Conservation (phyloP, 805 yeast genomes). For the Saccharomyces paradoxus region DNA sequence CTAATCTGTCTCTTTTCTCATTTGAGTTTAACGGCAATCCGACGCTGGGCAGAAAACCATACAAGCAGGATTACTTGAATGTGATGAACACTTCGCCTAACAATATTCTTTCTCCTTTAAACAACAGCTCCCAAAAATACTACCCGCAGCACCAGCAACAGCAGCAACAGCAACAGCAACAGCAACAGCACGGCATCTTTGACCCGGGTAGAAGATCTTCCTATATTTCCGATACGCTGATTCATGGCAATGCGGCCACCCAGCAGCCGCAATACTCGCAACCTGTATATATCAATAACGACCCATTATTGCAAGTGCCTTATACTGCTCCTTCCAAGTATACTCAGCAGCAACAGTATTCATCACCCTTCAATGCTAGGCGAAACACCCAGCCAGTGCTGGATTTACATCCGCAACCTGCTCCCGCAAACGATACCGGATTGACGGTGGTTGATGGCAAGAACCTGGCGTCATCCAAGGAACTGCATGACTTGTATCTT, state of each 20-base stretch:
- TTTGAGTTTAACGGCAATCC: neutral
- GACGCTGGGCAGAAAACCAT: neutral
- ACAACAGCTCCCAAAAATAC: neutral
- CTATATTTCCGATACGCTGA: constrained; percentile 59
- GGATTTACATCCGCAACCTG: neutral
- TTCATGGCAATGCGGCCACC: constrained; percentile 23
- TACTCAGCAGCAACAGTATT: neutral
- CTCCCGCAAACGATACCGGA: constrained; percentile 43
- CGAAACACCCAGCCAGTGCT: neutral
- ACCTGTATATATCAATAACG: neutral
- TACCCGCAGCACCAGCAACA: constrained; percentile 5
- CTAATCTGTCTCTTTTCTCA: constrained; percentile 2
- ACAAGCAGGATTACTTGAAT: neutral
- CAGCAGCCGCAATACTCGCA: neutral
- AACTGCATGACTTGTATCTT: constrained; percentile 41
- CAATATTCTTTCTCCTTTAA: neutral
- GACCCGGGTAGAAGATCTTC: constrained; percentile 55
- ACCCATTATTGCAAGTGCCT: neutral
- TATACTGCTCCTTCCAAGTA: neutral
- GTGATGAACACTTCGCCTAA: neutral
- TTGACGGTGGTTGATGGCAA: constrained; percentile 43
- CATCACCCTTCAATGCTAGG: neutral
- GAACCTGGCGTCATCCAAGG: constrained; percentile 51
- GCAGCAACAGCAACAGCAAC: neutral
- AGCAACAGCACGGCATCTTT: neutral